phyloP scores from a whole-genome alignment of 2,329 filamentous ascomycete species.

The Pseudogymnoascus sp. region DNA sequence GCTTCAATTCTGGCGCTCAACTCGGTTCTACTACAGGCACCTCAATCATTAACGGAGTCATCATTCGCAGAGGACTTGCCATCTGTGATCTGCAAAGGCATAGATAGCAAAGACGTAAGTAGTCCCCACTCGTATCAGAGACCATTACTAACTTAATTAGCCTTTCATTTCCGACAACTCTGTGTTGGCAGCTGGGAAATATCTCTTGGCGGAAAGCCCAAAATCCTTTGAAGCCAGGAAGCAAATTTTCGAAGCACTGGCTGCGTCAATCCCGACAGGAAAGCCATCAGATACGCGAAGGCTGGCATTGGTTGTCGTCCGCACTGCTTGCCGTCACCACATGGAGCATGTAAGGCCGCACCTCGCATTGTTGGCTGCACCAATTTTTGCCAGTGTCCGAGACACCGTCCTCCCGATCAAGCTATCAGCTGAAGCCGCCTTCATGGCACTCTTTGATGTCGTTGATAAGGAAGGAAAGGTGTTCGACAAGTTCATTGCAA shows the following conservation, averaged over 20 bases:
- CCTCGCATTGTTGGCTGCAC: conserved; percentile 68
- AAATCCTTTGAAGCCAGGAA: conserved; percentile 72
- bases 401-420: conserved; percentile 94
- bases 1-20: conserved; percentile 83
- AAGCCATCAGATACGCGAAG: conserved; percentile 76
- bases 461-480: conserved; percentile 78
- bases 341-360: conserved; percentile 77
- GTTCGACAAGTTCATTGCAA: conserved; percentile 84
- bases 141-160: conserved; percentile 35
- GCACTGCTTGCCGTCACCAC: conserved; percentile 73
- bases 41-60: conserved; percentile 59
- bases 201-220: conserved; percentile 61
- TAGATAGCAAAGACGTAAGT: conserved; percentile 68
- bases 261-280: conserved; percentile 68
- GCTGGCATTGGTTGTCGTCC: conserved; percentile 76
- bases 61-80: conserved; percentile 66
- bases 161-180: conserved; percentile 82
- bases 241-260: conserved; percentile 71
- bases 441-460: conserved; percentile 83
- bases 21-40: conserved; percentile 75
- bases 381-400: conserved; percentile 82
- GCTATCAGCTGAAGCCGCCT: conserved; percentile 87
- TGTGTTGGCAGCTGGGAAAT: conserved; percentile 86
- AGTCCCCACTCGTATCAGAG: neutral
- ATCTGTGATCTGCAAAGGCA: conserved; percentile 70